Base-by-base conservation (phyloP, 2,329 filamentous ascomycete genomes). In the Sporothrix humicola region DNA sequence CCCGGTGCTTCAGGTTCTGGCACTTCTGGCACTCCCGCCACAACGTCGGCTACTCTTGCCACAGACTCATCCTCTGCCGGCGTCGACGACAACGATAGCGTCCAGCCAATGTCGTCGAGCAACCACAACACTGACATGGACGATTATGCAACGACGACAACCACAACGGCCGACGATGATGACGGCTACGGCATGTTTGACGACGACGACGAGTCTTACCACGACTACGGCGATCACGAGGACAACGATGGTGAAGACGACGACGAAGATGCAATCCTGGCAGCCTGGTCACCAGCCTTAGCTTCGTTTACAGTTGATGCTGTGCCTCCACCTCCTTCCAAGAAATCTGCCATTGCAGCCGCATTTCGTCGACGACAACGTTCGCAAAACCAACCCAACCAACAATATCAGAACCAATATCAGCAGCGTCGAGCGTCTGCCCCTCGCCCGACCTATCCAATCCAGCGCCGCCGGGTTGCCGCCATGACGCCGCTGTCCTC, bases 401-500 rank as follows among this genome's bases (percentile, higher is more conserved):
- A 44, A 3, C 61, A 52, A 13, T 17, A 52, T 20, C 66, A 56
- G n/a, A 26, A 54, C 13, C 66, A 69, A 17, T 12, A 54, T 17
- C 15, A 26, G 17, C 46, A 69, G 9, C 44, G 37, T 15, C 69
- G 61, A 68, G n/a, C 71, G 48, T 52, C 50, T 10, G 59, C 59
- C 5, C 44, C 68, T 12, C n/a, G 42, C 44, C 68, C 50, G 7
- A 13, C 23, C 23, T 31, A 56, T 12, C 37, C 56, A 9, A 59
- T n/a, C 54, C 69, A 48, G 9, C 69, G 50, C 20, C 48, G 26
- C 48, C 73, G 68, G 2, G 73, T 72, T 17, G 71, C 73, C n/a
- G 56, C 72, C 23, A 72, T 77, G 73, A 77, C 76, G 37, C 75
- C 76, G 3, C 63, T 75, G n/a, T 77, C 76, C 42, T 17, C 72